phyloP scores from a whole-genome alignment of 2,329 filamentous ascomycete genomes.

The Penicillium griseofulvum region DNA sequence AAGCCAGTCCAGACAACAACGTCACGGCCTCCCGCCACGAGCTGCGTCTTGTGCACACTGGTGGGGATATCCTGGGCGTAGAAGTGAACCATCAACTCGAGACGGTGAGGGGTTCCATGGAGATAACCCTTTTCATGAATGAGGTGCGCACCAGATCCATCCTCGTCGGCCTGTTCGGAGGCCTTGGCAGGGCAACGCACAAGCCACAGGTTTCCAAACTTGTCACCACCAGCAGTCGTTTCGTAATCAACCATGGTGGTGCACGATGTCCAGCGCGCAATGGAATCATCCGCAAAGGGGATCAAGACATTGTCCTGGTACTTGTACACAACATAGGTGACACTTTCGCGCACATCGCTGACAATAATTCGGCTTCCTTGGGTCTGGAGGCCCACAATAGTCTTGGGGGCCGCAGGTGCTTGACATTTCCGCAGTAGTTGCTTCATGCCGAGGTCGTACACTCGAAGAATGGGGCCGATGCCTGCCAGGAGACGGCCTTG shows the following conservation, averaged over 20 bases:
- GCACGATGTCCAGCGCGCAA: conserved; percentile 86
- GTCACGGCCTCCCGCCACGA: conserved; percentile 89
- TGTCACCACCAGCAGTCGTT: conserved; percentile 89
- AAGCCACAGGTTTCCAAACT: conserved; percentile 95
- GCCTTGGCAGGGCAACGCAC: conserved; percentile 82
- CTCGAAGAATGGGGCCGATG: conserved; percentile 73
- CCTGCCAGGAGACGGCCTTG: conserved; percentile 87
- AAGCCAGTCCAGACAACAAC: conserved; percentile 91
- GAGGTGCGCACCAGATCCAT: conserved; percentile 86
- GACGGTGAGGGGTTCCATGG: conserved; percentile 79
- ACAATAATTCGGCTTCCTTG: conserved; percentile 90
- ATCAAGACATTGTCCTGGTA: conserved; percentile 86
- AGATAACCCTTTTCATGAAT: conserved; percentile 86
- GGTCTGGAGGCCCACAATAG: conserved; percentile 86
- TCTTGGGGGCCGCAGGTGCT: conserved; percentile 70
- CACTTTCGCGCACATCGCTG: conserved; percentile 86
- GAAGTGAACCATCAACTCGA: conserved; percentile 83
- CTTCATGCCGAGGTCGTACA: conserved; percentile 91
- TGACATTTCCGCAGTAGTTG: conserved; percentile 91
- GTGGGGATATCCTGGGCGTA: conserved; percentile 91
- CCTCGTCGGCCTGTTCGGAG: conserved; percentile 87
- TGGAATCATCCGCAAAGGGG: conserved; percentile 85
- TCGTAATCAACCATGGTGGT: conserved; percentile 97
- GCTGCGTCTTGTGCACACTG: conserved; percentile 80
- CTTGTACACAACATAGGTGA: conserved; percentile 93